Evolutionary conservation across 495 filamentous ascomycete species (phyloP), one percentile per base, ranked within the genome.

Genomic region (Neurospora sublineolata): DNA sequence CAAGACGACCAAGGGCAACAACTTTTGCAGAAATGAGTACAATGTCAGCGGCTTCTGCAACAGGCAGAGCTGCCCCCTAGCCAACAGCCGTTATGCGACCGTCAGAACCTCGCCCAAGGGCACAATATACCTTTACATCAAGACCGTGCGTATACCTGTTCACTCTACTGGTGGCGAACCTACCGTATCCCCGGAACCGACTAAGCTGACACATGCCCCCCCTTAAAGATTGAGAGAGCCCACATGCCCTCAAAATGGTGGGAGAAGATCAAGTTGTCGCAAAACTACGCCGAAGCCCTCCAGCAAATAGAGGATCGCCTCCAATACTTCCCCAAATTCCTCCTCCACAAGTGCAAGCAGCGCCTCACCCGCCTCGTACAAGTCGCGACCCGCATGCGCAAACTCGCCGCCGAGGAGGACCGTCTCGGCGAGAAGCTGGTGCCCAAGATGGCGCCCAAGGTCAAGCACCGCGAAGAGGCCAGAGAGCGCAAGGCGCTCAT

Each of bases 291-390:
- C 52, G 89, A 91, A 73, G 96, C 95, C 0, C 87, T 98, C 9
- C 64, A 76, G 71, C 94, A 97, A 79, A 89, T 99, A 75, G 96
- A 98, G 77, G 87, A 92, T 73, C 87, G 91, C 11, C 86, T 99
- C 68, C 91, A 93, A 76, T 97, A 97, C 87, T 98, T 93, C 90
- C 95, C 95, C 37, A 97, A 97, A 78, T 97, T 97, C 80, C 83
- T 97, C 73, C 82, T 93, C 68, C 96, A 98, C 84, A 97, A 97
- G 82, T 97, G 94, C 88, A 99, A 99, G 84, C 95, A 99, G 83
- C 91, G 95, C 72, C 87, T 99, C 33, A 99, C 95, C 23, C 87
- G 95, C 67, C 85, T 99, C 77, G 96, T 93, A 46, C 96, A 98
- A 83, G 96, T 99, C 10, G 89, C 88, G 10, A 94, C 97, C 69